Base-by-base conservation (phyloP, 2,329 filamentous ascomycete species). In the Magnaporthales sp. region DNA sequence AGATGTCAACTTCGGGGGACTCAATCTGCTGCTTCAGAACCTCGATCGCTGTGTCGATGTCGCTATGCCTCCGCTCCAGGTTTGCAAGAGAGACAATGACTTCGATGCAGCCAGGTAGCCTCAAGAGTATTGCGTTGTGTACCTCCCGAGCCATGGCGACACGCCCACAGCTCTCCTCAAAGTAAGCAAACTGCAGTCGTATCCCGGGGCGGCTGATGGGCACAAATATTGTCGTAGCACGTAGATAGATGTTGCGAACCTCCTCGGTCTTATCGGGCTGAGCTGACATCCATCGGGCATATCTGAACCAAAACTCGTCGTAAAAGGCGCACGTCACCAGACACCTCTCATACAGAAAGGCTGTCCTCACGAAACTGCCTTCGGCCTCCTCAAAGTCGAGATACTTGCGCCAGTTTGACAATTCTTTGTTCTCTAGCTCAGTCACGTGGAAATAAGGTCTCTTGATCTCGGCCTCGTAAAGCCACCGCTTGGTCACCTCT, bases 241-340 rank as follows among this genome's bases (percentile, higher is more conserved):
- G 88, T 75, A 94, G 88, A 75, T 96, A 98, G 70, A 98, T 95
- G 76, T 92, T 93, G 67, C 95, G 90, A 6, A 94, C 89, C 74
- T 97, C 93, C 75, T 97, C 92, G 62, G 93, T 88, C 76, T 96
- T 97, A 71, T 84, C 88, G 1, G 86, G 79, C 74, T 96, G 91
- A 0, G 87, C 87, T 68, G 86, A 84, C 91, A 97, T 96, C 95
- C 95, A 99, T 56, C 94, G 85, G 19, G 91, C 92, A 77, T 97
- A 99, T n/a, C 95, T 90, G 73, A 96, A 88, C 95, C 95, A 99
- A 77, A 98, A 96, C 75, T 98, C 94, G 64, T 98, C 94, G 75
- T 99, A 97, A 71, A 96, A 90, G 19, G 95, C 94, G 73, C 92
- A 96, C 0, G 92, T 94, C 46, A 97, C 92, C 65, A 99, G 79